Evolutionary conservation across 306 rosid species (phyloP), one percentile per base, ranked within the genome.

Genomic region (Styphnolobium japonicum): DNA sequence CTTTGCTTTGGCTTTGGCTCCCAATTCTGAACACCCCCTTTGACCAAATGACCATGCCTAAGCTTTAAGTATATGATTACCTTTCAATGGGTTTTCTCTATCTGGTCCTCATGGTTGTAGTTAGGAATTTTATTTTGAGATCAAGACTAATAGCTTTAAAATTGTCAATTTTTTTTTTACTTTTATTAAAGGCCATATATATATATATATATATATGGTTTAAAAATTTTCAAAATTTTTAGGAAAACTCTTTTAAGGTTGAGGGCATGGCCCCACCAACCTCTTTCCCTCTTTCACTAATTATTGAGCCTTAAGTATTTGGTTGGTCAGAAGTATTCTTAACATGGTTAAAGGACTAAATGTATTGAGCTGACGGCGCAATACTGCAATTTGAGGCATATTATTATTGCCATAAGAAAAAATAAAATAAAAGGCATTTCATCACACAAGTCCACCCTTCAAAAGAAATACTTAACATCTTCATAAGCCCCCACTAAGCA

Each of bases 291-390:
- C 56, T 58, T 66, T 45, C 69, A 57, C 75, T 82, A 63, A 84
- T 84, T 82, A 62, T 55, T 76, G 79, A 48, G 75, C 75, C 82
- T 75, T 67, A 16, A 56, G 67, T 61, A 75, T 71, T 77, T 53
- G 43, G 56, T 77, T 74, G 77, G 74, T 58, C 70, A 52, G 77
- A 61, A 61, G 18, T 42, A 21, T 14, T 69, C 60, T 81, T 12
- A 78, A 61, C 66, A 37, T 34, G 2, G 56, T 77, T 34, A 23
- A 61, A 68, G 18, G 78, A 75, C n/a, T n/a, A 67, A 82, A 81
- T 49, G 6, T 80, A 77, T 67, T 66, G 81, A 72, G 83, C 76
- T 77, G 86, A 89, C 93, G 90, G 94, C 92, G 93, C 86, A 78
- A 71, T 75, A 71, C 70, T 79, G 74, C 88, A 78, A 27, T 64